Evolutionary conservation across 2,329 filamentous ascomycete species (phyloP).

Genomic region (Alternaria metachromatica): DNA sequence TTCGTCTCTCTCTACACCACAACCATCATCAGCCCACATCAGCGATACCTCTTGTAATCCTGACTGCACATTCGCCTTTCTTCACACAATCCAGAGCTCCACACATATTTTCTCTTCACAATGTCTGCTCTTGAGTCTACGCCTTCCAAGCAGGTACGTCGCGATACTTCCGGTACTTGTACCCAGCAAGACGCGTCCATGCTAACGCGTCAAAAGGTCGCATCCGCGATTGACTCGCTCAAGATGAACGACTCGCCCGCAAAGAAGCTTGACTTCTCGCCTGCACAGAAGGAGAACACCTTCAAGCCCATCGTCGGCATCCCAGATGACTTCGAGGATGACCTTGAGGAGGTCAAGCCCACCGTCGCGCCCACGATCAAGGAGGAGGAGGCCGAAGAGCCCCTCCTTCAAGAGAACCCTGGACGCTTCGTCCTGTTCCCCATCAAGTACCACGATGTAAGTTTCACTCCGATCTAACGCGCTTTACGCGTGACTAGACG

Average conservation of each 20-base stretch:
- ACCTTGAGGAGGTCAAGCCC: constrained; percentile 57
- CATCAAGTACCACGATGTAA: constrained; percentile 98
- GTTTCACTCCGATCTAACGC: constrained; percentile 47
- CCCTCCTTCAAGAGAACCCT: constrained; percentile 92
- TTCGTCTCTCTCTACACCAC: constrained; percentile 23
- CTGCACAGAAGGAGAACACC: constrained; percentile 82
- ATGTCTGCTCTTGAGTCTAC: constrained; percentile 78
- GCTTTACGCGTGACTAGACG: constrained; percentile 61
- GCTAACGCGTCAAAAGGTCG: constrained; percentile 68
- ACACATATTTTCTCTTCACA: constrained; percentile 43
- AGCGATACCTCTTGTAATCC: constrained; percentile 26
- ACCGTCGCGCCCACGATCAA: constrained; percentile 60
- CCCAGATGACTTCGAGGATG: constrained; percentile 50
- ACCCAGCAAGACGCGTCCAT: constrained; percentile 37
- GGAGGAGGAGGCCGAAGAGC: constrained; percentile 80
- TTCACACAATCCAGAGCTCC: constrained; percentile 11
- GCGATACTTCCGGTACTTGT: constrained; percentile 26
- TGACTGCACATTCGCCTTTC: constrained; percentile 20
- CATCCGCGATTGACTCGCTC: constrained; percentile 82
- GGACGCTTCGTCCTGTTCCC: constrained; percentile 97
- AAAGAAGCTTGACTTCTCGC: constrained; percentile 84
- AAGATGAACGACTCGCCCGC: constrained; percentile 87
- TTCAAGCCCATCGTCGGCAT: constrained; percentile 63
- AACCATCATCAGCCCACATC: constrained; percentile 31
- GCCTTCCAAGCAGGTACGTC: constrained; percentile 73